These are phyloP conservation scores for Syncephalastrum monosporum DNA, from an alignment of 371 early-diverging fungal species.

Conservation along the genomic window DNA sequence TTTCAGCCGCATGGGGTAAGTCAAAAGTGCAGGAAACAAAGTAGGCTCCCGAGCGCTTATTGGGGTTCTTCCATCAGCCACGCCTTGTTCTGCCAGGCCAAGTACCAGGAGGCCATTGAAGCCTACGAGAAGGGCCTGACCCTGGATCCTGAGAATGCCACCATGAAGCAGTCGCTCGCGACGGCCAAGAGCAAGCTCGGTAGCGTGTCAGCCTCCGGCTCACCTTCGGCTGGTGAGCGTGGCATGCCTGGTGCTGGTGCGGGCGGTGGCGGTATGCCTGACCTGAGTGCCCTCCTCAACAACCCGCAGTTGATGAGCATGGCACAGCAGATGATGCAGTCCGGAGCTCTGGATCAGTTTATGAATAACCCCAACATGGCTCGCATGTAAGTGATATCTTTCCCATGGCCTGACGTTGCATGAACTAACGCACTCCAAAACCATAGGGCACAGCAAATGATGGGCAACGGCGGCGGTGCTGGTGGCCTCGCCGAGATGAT, in stretches of 20 bases:
- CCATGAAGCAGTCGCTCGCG: slow-evolving; percentile 61
- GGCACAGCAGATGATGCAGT: slow-evolving; percentile 94
- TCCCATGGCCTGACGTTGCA: not conserved
- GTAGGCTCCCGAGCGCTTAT: not conserved
- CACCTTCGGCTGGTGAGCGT: slow-evolving; percentile 23
- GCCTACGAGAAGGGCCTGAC: slow-evolving; percentile 91
- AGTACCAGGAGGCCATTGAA: slow-evolving; percentile 81
- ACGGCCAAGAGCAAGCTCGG: slow-evolving; percentile 57
- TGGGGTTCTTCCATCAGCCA: slow-evolving; percentile 48
- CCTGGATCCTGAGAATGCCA: slow-evolving; percentile 86
- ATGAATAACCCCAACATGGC: slow-evolving; percentile 88
- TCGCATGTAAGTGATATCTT: slow-evolving; percentile 67
- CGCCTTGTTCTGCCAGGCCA: slow-evolving; percentile 84
- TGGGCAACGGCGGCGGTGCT: slow-evolving; percentile 58
- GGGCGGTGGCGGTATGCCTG: slow-evolving; percentile 65
- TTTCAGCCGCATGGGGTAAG: slow-evolving; percentile 89
- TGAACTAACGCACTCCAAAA: slow-evolving; percentile 9
- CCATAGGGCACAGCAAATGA: slow-evolving; percentile 74
- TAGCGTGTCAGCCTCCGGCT: slow-evolving; percentile 30
- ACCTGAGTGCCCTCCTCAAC: slow-evolving; percentile 67
- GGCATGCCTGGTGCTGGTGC: slow-evolving; percentile 42
- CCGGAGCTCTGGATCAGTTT: slow-evolving; percentile 80
- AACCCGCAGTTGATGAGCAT: slow-evolving; percentile 94
- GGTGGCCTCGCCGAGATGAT: slow-evolving; percentile 70
- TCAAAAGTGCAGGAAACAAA: not conserved